A percentile compares a stretch with the other conserved stretches of the same genome.
phyloP scores from a whole-genome alignment of 2,329 filamentous ascomycete genomes.

The Biscogniauxia mediterranea region DNA sequence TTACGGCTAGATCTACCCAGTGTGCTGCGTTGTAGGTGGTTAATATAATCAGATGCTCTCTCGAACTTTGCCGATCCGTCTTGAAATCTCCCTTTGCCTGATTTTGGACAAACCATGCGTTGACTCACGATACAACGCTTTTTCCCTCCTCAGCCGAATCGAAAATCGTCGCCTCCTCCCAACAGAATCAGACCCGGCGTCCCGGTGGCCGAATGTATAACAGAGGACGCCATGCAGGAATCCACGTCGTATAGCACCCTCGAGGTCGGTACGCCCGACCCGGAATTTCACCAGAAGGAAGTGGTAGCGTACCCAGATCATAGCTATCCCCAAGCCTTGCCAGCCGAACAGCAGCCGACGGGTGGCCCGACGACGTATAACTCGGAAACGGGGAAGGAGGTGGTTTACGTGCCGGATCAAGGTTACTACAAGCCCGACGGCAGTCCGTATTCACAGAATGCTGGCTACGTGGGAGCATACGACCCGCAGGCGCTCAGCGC shows the following conservation, averaged over 20 bases:
- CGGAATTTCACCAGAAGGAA: slow-evolving; percentile 19
- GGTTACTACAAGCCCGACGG: slow-evolving; percentile 8
- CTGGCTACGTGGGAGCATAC: not conserved
- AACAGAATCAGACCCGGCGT: slow-evolving; percentile 10
- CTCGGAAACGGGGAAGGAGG: slow-evolving; percentile 21
- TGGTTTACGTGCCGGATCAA: slow-evolving; percentile 6
- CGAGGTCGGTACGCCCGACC: slow-evolving; percentile 16
- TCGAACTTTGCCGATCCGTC: not conserved
- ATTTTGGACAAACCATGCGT: not conserved
- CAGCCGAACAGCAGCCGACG: slow-evolving; percentile 14
- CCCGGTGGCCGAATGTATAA: not conserved
- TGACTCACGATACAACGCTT: not conserved
- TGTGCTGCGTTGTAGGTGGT: not conserved
- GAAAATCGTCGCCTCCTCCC: slow-evolving; percentile 8
- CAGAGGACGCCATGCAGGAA: slow-evolving; percentile 15
- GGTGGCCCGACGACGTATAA: slow-evolving; percentile 12
- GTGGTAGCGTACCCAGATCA: slow-evolving; percentile 20
- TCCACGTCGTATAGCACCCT: slow-evolving; percentile 17
- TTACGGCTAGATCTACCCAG: too few species aligned
- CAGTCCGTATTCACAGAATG: not conserved
- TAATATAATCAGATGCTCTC: not conserved
- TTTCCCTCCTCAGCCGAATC: slow-evolving; percentile 5
- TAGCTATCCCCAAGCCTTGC: slow-evolving; percentile 19
- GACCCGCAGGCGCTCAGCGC: not conserved
- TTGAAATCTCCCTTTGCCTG: not conserved